Evolutionary conservation across 768 basidiomycete species (phyloP).

Genomic region (Phylloporus arenicola): DNA sequence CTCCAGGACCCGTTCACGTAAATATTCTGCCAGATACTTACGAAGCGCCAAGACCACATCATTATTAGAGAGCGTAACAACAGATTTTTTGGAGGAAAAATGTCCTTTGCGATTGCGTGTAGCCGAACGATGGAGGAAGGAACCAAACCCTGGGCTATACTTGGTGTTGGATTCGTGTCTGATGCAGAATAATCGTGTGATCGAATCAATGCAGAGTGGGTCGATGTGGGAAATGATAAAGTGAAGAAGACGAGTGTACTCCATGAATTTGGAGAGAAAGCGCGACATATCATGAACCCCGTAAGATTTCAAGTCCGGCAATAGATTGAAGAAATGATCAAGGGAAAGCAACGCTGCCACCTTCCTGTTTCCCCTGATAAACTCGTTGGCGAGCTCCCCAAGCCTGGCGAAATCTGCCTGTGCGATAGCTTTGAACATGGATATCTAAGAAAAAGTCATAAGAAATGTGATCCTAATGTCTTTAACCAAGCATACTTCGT

Average conservation of each 20-base stretch:
- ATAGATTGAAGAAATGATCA: constrained; percentile 2
- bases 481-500: constrained; percentile 12
- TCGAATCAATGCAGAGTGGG: constrained; percentile 3
- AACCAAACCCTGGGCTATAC: constrained; percentile 3
- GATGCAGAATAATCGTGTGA: constrained; percentile 31
- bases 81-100: not conserved
- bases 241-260: constrained; percentile 6
- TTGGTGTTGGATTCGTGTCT: constrained; percentile 5
- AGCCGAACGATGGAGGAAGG: constrained; percentile 9
- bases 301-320: constrained; percentile 17
- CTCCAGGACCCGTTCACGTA: constrained; percentile 30
- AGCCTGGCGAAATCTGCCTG: constrained; percentile 25
- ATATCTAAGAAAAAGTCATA: constrained; percentile 7
- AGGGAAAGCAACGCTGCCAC: constrained; percentile 8
- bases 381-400: constrained; percentile 26
- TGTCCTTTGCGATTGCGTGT: not conserved
- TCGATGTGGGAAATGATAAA: constrained; percentile 1
- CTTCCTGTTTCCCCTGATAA: constrained; percentile 13
- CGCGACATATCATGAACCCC: constrained; percentile 14
- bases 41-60: constrained; percentile 23
- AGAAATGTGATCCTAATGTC: not conserved
- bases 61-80: constrained; percentile 17
- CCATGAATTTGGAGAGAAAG: constrained; percentile 5
- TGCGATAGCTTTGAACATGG: constrained; percentile 33
- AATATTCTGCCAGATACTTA: constrained; percentile 19